Percentiles rank a stretch among this genome's conserved stretches.
Evolutionary conservation across 2,329 filamentous ascomycete species (phyloP).

Genomic region (Cladophialophora chaetospira): DNA sequence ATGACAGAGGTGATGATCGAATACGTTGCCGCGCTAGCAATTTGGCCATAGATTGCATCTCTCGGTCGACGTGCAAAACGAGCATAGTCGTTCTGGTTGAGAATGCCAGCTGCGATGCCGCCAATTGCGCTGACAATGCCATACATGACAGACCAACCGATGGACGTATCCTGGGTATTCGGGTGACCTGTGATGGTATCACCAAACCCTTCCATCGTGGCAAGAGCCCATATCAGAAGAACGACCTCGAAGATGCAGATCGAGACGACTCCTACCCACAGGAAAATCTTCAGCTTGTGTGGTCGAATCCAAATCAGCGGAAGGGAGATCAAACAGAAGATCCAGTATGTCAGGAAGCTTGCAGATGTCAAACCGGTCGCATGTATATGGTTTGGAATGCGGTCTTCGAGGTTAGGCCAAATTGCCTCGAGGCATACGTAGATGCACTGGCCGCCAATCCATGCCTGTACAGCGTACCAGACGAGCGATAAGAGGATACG

Average conservation of each 20-base stretch:
- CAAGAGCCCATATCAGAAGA: slow-evolving; percentile 40
- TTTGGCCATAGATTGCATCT: slow-evolving; percentile 47
- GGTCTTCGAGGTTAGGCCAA: slow-evolving; percentile 47
- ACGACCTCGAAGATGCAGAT: slow-evolving; percentile 46
- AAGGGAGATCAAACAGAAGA: slow-evolving; percentile 49
- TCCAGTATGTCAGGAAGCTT: slow-evolving; percentile 47
- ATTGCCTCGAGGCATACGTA: slow-evolving; percentile 52
- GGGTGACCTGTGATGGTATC: slow-evolving; percentile 28
- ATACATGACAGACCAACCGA: slow-evolving; percentile 27
- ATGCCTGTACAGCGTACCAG: slow-evolving; percentile 57
- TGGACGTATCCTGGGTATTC: slow-evolving; percentile 16
- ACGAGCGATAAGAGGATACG: slow-evolving; percentile 71
- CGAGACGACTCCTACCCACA: slow-evolving; percentile 45
- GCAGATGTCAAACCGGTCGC: slow-evolving; percentile 42
- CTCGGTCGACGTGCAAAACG: slow-evolving; percentile 46
- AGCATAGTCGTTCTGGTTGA: slow-evolving; percentile 51
- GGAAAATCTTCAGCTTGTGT: slow-evolving; percentile 47
- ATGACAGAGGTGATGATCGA: slow-evolving; percentile 44
- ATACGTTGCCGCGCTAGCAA: slow-evolving; percentile 41
- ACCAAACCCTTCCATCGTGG: slow-evolving; percentile 39
- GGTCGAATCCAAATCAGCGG: slow-evolving; percentile 51
- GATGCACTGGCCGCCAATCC: slow-evolving; percentile 51
- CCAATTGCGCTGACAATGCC: slow-evolving; percentile 49
- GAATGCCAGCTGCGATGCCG: slow-evolving; percentile 48
- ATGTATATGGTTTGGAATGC: slow-evolving; percentile 45